Evolutionary conservation across 768 basidiomycete genomes (phyloP).

Genomic region (Sporobolomyces phaffii): DNA sequence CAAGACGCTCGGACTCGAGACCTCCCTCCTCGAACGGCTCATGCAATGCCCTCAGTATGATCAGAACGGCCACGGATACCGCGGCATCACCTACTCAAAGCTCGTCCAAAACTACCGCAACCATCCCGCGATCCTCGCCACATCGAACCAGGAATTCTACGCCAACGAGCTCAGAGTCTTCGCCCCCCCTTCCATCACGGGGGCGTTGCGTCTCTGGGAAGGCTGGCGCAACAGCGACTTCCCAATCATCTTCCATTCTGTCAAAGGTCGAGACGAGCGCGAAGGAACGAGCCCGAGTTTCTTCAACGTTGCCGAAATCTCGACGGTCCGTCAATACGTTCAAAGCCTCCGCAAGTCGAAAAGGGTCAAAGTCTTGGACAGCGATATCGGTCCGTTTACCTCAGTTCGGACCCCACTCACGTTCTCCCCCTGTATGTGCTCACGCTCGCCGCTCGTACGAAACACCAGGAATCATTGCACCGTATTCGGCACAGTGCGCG

Average conservation of each 20-base stretch:
- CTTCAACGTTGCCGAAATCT: constrained; percentile 44
- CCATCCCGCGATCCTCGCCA: constrained; percentile 44
- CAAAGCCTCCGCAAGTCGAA: not conserved
- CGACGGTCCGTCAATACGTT: not conserved
- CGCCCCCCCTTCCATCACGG: constrained; percentile 20
- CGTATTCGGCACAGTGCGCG: constrained; percentile 16
- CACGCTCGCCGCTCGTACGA: not conserved
- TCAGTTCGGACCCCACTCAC: not conserved
- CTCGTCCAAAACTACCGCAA: constrained; percentile 46
- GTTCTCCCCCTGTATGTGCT: not conserved
- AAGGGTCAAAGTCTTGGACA: not conserved
- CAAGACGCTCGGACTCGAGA: constrained; percentile 39
- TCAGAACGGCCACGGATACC: not conserved
- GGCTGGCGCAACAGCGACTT: constrained; percentile 41
- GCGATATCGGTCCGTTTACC: constrained; percentile 20
- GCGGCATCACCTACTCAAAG: constrained; percentile 18
- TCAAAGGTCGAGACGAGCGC: constrained; percentile 43
- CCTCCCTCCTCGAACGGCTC: constrained; percentile 46
- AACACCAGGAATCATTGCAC: constrained; percentile 18
- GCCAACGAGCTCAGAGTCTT: constrained; percentile 42
- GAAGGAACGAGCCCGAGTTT: constrained; percentile 45
- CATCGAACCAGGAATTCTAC: constrained; percentile 46
- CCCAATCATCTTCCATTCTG: constrained; percentile 44
- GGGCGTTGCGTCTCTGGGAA: constrained; percentile 34
- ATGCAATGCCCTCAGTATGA: constrained; percentile 42